phyloP scores from a whole-genome alignment of 805 yeast genomes.

The Kluyveromyces aestuarii region DNA sequence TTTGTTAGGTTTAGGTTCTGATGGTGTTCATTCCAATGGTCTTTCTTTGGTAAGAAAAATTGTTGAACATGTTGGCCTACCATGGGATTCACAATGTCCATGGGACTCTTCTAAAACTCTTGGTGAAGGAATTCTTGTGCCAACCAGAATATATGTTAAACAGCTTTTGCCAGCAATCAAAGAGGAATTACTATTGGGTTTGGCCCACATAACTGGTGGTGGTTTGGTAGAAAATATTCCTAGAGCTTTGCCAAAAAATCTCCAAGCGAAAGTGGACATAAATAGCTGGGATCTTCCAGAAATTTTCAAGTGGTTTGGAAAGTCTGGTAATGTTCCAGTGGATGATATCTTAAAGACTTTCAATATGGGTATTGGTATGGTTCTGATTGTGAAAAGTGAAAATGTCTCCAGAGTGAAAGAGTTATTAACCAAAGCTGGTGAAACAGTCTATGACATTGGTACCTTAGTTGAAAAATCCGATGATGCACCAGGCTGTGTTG shows the following conservation, averaged over 20 bases:
- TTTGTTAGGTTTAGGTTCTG: slow-evolving; percentile 77
- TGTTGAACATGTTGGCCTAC: slow-evolving; percentile 63
- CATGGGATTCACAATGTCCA: slow-evolving; percentile 73
- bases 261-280: slow-evolving; percentile 77
- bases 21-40: slow-evolving; percentile 96
- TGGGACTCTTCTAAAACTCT: slow-evolving; percentile 66
- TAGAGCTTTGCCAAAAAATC: slow-evolving; percentile 74
- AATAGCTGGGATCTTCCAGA: slow-evolving; percentile 75
- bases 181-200: slow-evolving; percentile 64
- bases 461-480: slow-evolving; percentile 39
- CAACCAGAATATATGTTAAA: slow-evolving; percentile 92
- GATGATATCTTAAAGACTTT: slow-evolving; percentile 82
- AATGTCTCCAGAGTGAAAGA: slow-evolving; percentile 50
- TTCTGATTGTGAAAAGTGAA: slow-evolving; percentile 64
- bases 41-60: slow-evolving; percentile 90
- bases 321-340: slow-evolving; percentile 82
- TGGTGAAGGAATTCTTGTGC: slow-evolving; percentile 79
- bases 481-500: slow-evolving; percentile 54
- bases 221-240: slow-evolving; percentile 96
- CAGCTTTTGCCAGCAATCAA: slow-evolving; percentile 70
- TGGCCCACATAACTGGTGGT: slow-evolving; percentile 98
- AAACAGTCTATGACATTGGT: slow-evolving; percentile 67
- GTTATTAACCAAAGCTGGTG: slow-evolving; percentile 56
- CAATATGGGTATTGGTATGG: slow-evolving; percentile 97
- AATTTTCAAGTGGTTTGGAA: slow-evolving; percentile 91